Evolutionary conservation across 2,329 filamentous ascomycete species (phyloP).

Genomic region (Arthrobotrys iridis): DNA sequence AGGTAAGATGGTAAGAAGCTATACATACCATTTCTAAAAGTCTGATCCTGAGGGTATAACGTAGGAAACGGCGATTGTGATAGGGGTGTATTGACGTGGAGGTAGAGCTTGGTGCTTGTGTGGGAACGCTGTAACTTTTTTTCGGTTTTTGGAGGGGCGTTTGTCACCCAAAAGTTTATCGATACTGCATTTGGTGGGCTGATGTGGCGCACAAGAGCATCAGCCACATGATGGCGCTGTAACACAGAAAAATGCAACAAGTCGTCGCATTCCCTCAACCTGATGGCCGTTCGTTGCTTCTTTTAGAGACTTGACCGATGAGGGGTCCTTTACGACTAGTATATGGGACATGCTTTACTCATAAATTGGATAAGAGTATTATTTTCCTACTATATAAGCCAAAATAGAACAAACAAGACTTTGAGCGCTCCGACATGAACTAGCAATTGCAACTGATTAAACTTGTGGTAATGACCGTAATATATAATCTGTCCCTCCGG

Average conservation of each 20-base stretch:
- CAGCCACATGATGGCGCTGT: conserved; percentile 13
- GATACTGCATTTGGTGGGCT: conserved; percentile 36
- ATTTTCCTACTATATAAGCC: too few relatives aligned
- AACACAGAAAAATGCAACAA: conserved; percentile 34
- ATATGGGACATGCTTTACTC: too few relatives aligned
- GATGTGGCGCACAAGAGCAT: conserved; percentile 1
- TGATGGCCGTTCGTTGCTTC: too few relatives aligned
- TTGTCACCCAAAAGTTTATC: conserved; percentile 46
- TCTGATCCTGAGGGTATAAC: not conserved
- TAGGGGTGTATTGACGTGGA: conserved; percentile 3
- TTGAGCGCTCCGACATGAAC: too few relatives aligned
- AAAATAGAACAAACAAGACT: too few relatives aligned
- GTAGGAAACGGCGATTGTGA: conserved; percentile 11
- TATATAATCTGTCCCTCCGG: too few relatives aligned
- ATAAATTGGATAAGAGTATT: too few relatives aligned
- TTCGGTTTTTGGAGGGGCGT: conserved; percentile 52
- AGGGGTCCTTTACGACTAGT: too few relatives aligned
- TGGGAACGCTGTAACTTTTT: conserved; percentile 47
- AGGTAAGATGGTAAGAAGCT: not conserved
- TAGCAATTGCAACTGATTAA: too few relatives aligned
- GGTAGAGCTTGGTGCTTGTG: conserved; percentile 30
- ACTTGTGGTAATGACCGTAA: too few relatives aligned
- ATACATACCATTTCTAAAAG: conserved; percentile 30
- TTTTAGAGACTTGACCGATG: too few relatives aligned
- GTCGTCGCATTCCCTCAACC: not conserved